Evolutionary conservation across 2,329 filamentous ascomycete genomes (phyloP).

Genomic region (Emergomyces orientalis): DNA sequence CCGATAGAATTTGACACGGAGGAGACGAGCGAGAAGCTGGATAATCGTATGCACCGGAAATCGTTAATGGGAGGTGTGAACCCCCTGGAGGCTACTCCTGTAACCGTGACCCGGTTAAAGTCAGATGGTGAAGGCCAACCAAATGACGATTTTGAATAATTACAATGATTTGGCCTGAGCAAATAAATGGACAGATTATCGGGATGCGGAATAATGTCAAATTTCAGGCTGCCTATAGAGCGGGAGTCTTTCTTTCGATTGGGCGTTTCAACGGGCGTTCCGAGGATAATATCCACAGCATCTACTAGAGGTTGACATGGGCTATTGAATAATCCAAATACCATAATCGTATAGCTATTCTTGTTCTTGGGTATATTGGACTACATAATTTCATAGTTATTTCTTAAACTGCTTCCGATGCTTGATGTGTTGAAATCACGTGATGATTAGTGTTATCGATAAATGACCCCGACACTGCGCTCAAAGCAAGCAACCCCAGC

Average conservation of each 20-base stretch:
- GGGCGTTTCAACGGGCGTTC: neutral
- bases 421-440: neutral
- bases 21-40: constrained; percentile 47
- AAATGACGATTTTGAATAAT: constrained; percentile 42
- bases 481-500: neutral
- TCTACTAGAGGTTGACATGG: constrained; percentile 1
- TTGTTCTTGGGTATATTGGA: neutral
- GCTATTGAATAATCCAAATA: neutral
- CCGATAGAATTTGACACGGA: constrained; percentile 25
- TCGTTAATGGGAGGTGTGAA: constrained; percentile 45
- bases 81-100: constrained; percentile 46
- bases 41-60: constrained; percentile 42
- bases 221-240: neutral
- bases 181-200: neutral
- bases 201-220: neutral
- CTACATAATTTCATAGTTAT: neutral
- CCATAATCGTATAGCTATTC: constrained; percentile 1
- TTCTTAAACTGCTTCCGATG: neutral
- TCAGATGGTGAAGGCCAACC: constrained; percentile 27
- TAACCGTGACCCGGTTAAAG: constrained; percentile 30
- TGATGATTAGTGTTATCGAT: neutral
- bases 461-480: neutral
- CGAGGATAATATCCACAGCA: neutral
- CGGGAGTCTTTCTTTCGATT: neutral
- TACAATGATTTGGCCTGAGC: neutral